Percentiles rank a stretch among this genome's conserved stretches.
Conservation (phyloP, 176 grass and related monocot species). For the Cocos nucifera region DNA sequence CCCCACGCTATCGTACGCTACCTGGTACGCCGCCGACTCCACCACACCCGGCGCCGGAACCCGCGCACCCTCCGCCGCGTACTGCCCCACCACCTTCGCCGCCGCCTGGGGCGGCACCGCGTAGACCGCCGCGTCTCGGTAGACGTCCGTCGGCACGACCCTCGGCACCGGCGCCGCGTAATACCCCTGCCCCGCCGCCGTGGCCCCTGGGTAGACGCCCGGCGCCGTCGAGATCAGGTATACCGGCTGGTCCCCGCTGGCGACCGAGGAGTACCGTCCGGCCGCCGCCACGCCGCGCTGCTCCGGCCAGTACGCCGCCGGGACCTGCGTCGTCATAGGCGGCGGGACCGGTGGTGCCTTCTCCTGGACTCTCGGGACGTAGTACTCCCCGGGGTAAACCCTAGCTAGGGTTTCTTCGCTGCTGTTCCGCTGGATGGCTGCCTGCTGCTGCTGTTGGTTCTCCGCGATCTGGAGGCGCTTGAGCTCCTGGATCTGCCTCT, state of each 20-base stretch:
- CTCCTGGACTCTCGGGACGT: constrained; percentile 47
- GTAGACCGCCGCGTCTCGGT: constrained; percentile 4
- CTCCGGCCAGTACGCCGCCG: constrained; percentile 23
- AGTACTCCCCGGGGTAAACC: constrained; percentile 48
- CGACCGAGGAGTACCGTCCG: constrained; percentile 9
- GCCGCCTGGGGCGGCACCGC: constrained; percentile 21
- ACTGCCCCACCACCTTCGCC: neutral
- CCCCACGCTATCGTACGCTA: constrained; percentile 68
- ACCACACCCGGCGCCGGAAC: neutral
- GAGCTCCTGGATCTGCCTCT: constrained; percentile 64
- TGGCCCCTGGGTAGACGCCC: neutral
- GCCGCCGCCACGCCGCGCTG: constrained; percentile 20
- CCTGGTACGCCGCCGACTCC: constrained; percentile 22
- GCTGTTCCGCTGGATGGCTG: constrained; percentile 37
- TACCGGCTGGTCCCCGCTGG: constrained; percentile 8
- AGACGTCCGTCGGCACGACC: constrained; percentile 2
- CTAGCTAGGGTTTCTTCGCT: constrained; percentile 64
- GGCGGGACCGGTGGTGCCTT: constrained; percentile 16
- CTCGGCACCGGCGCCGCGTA: constrained; percentile 4
- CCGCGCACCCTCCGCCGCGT: neutral
- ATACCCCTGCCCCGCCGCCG: neutral
- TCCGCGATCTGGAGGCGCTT: constrained; percentile 60
- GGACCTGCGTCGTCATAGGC: no score
- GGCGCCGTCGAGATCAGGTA: constrained; percentile 4
- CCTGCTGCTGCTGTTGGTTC: constrained; percentile 25